phyloP scores from a whole-genome alignment of 2,329 filamentous ascomycete species.

The Blastomyces parvus region DNA sequence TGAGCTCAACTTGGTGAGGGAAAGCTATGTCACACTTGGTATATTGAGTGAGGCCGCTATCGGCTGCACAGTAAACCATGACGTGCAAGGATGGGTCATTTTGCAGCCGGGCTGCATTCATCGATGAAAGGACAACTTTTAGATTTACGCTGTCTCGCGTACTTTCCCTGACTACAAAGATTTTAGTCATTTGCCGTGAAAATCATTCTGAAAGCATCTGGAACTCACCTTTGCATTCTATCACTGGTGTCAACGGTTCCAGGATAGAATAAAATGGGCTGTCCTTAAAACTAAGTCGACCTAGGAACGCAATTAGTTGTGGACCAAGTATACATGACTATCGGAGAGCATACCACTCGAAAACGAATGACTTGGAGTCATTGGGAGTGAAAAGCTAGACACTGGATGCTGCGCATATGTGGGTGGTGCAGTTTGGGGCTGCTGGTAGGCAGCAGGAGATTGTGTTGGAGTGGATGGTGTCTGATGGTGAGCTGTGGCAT shows the following conservation, averaged over 20 bases:
- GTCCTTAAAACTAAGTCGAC: conserved; percentile 52
- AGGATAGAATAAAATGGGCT: conserved; percentile 78
- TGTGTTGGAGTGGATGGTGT: conserved; percentile 24
- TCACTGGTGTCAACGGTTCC: conserved; percentile 53
- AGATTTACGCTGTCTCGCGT: conserved; percentile 52
- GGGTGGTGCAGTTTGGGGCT: conserved; percentile 21
- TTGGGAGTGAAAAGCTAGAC: conserved; percentile 21
- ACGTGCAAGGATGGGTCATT: conserved; percentile 56
- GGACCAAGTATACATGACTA: neutral
- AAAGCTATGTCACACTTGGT: conserved; percentile 64
- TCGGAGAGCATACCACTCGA: conserved; percentile 21
- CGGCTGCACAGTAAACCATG: conserved; percentile 73
- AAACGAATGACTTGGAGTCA: conserved; percentile 25
- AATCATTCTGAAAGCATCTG: conserved; percentile 16
- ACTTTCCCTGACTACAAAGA: conserved; percentile 45
- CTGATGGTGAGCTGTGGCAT: conserved; percentile 21
- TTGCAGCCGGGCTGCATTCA: conserved; percentile 47
- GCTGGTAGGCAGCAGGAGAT: conserved; percentile 17
- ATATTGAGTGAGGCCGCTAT: conserved; percentile 50
- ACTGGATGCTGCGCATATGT: conserved; percentile 19
- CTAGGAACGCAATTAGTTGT: conserved; percentile 20
- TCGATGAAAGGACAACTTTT: conserved; percentile 48
- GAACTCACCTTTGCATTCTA: conserved; percentile 62
- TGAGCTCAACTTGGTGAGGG: conserved; percentile 84
- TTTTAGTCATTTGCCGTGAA: conserved; percentile 17